These are phyloP conservation scores for Mycena epipterygia DNA, from an alignment of 768 basidiomycete genomes.

Conservation along the genomic window DNA sequence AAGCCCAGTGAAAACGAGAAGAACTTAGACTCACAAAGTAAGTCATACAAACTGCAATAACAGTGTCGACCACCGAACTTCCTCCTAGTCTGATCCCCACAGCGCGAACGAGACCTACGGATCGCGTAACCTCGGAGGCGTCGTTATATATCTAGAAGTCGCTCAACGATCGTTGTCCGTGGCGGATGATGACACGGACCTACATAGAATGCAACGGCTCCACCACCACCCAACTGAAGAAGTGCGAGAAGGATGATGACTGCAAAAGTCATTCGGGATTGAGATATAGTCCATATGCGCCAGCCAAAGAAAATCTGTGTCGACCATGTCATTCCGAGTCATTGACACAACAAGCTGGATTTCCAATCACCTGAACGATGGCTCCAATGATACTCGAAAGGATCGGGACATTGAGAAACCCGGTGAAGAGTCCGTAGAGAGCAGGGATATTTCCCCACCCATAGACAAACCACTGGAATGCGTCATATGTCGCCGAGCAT, in stretches of 20 bases:
- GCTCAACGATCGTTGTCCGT: background rate
- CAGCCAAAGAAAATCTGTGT: conserved; percentile 38
- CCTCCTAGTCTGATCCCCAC: conserved; percentile 30
- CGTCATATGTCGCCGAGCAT: conserved; percentile 37
- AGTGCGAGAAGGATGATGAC: conserved; percentile 25
- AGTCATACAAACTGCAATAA: conserved; percentile 34
- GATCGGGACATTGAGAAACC: conserved; percentile 36
- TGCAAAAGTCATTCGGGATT: conserved; percentile 15
- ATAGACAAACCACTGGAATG: conserved; percentile 39
- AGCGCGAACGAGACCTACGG: conserved; percentile 14
- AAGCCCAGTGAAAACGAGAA: background rate
- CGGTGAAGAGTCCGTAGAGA: conserved; percentile 21
- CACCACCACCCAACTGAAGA: conserved; percentile 32
- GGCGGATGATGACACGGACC: background rate
- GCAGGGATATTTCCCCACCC: conserved; percentile 32
- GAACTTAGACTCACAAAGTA: conserved; percentile 20
- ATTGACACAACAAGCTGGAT: too few species aligned
- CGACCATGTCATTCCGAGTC: too few species aligned
- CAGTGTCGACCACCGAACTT: conserved; percentile 24
- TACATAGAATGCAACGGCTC: conserved; percentile 30
- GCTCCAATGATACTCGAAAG: conserved; percentile 34
- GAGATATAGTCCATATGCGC: conserved; percentile 34
- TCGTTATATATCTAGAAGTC: background rate
- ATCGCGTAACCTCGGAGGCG: conserved; percentile 11
- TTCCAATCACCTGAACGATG: conserved; percentile 32